Conservation (phyloP, 2,329 filamentous ascomycete genomes). For the Epichloe glyceriae region DNA sequence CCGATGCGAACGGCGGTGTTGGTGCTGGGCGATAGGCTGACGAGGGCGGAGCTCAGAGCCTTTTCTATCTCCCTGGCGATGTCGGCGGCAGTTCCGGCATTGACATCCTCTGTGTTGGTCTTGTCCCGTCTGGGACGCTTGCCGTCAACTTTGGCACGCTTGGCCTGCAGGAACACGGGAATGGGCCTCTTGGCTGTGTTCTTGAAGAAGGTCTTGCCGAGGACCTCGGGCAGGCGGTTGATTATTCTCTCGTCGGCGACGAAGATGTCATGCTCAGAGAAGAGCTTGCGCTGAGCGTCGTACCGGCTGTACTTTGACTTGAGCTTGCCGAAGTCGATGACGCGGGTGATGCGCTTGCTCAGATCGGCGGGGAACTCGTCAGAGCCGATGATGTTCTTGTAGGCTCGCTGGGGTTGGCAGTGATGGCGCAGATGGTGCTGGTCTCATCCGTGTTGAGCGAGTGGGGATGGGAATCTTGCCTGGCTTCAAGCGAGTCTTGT, state of each 20-base stretch:
- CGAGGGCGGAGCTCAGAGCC: conserved; percentile 62
- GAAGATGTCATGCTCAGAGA: conserved; percentile 82
- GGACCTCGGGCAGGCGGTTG: conserved; percentile 56
- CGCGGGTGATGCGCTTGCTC: conserved; percentile 53
- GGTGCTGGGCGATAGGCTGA: conserved; percentile 65
- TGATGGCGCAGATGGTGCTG: conserved; percentile 73
- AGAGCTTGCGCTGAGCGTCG: conserved; percentile 73
- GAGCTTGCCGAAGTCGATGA: conserved; percentile 75
- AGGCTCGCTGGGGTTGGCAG: conserved; percentile 67
- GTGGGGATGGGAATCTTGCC: conserved; percentile 67
- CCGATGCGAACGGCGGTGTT: conserved; percentile 75
- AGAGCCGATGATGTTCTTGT: conserved; percentile 76
- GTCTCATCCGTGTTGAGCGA: conserved; percentile 53
- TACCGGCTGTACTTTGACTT: conserved; percentile 74
- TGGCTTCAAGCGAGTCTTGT: conserved; percentile 71
- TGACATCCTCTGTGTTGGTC: conserved; percentile 21
- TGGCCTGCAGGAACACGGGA: conserved; percentile 57
- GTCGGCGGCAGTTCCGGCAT: conserved; percentile 44
- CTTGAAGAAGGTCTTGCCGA: conserved; percentile 93
- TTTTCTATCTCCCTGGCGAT: conserved; percentile 73
- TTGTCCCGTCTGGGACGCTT: conserved; percentile 46
- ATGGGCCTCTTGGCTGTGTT: conserved; percentile 72
- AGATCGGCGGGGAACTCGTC: conserved; percentile 57
- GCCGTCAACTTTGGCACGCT: conserved; percentile 46
- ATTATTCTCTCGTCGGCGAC: conserved; percentile 81